These are phyloP conservation scores for Pontederia paniculata DNA, from an alignment of 176 grass and related monocot genomes.

Conservation along the genomic window DNA sequence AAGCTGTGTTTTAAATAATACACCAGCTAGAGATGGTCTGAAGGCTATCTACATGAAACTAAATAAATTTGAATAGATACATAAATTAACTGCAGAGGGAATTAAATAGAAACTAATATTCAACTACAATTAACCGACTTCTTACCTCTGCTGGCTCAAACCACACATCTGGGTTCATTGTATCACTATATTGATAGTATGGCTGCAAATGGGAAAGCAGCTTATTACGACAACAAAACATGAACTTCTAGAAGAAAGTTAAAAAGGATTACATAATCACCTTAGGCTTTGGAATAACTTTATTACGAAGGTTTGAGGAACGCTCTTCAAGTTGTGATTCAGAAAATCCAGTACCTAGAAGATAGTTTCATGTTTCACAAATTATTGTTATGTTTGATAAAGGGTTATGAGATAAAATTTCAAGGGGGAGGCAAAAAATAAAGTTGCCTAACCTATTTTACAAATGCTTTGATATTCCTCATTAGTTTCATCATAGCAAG, in stretches of 20 bases:
- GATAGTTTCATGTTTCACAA: conserved; percentile 3
- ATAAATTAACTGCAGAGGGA: no score
- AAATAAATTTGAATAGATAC: no score
- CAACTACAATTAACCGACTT: conserved; percentile 3
- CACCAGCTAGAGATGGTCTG: no score
- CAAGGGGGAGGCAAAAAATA: no score
- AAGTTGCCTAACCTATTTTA: conserved; percentile 58
- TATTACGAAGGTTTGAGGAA: conserved; percentile 72
- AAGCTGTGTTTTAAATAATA: no score
- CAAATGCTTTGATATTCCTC: conserved; percentile 99
- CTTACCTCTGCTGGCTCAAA: conserved; percentile 87
- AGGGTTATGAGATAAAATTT: no score
- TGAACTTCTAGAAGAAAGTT: neutral
- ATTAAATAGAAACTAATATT: neutral
- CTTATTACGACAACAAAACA: conserved; percentile 12
- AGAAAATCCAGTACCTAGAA: conserved; percentile 96
- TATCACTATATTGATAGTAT: conserved; percentile 87
- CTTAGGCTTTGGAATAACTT: conserved; percentile 88
- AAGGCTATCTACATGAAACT: no score
- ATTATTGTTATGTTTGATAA: conserved; percentile 3
- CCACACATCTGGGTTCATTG: conserved; percentile 94
- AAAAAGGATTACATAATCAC: conserved; percentile 26
- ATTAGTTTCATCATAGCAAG: conserved; percentile 91
- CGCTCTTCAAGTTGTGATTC: conserved; percentile 87
- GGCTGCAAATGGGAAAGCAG: conserved; percentile 38